Percentiles rank a stretch among this genome's conserved stretches.
These are phyloP conservation scores for Candida sphagnicola DNA, from an alignment of 805 yeast genomes.

Conservation along the genomic window DNA sequence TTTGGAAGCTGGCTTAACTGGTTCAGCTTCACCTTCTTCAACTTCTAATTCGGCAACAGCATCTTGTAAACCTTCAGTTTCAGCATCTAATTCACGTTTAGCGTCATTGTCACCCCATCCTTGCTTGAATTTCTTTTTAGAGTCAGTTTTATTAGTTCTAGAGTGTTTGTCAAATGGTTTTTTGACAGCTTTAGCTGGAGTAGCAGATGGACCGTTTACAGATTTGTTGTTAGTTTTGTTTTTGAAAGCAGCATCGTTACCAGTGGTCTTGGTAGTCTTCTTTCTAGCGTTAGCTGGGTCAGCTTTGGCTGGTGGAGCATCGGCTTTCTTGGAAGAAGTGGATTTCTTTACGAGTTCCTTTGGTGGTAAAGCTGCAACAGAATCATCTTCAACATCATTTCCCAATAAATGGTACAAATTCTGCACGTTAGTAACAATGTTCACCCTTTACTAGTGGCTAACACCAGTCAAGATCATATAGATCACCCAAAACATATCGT, in stretches of 20 bases:
- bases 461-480: too few species aligned
- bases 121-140: constrained; percentile 76
- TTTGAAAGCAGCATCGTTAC: constrained; percentile 85
- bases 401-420: constrained; percentile 82
- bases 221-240: constrained; percentile 70
- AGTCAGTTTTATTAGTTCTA: constrained; percentile 78
- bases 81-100: constrained; percentile 62
- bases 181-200: constrained; percentile 55
- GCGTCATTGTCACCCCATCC: constrained; percentile 84
- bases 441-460: too few species aligned
- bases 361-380: constrained; percentile 51
- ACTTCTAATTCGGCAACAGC: constrained; percentile 41
- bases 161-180: constrained; percentile 79
- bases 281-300: constrained; percentile 77
- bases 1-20: constrained; percentile 52
- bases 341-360: constrained; percentile 77
- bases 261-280: constrained; percentile 65
- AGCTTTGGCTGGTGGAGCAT: constrained; percentile 76
- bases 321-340: constrained; percentile 85
- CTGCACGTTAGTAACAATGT: constrained; percentile 31
- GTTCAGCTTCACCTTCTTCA: constrained; percentile 44
- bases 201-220: constrained; percentile 52
- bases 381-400: constrained; percentile 87
- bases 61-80: constrained; percentile 44
- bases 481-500: too few species aligned